Conservation (phyloP, 2,329 filamentous ascomycete species). For the Grosmannia penicillata region DNA sequence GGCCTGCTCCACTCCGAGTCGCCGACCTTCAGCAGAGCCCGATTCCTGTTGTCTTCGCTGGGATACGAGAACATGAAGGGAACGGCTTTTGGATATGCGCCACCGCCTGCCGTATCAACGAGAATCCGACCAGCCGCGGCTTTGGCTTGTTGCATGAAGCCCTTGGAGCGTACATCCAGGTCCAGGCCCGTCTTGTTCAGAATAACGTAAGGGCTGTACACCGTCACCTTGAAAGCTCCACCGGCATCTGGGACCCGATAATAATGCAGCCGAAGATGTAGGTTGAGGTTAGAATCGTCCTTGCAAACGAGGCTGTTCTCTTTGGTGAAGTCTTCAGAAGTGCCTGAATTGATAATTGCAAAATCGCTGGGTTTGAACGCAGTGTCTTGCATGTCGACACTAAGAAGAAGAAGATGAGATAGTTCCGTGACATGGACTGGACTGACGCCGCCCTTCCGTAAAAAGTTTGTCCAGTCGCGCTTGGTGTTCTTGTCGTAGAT, state of each 20-base stretch:
- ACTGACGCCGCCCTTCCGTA: conserved; percentile 90
- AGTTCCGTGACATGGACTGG: conserved; percentile 95
- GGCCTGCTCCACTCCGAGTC: conserved; percentile 94
- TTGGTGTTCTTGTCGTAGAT: conserved; percentile 98
- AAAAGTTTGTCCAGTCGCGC: conserved; percentile 97
- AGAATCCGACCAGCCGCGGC: conserved; percentile 65
- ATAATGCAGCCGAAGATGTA: conserved; percentile 82
- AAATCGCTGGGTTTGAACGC: conserved; percentile 92
- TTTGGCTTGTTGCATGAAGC: conserved; percentile 69
- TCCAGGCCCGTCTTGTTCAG: conserved; percentile 90
- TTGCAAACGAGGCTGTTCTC: conserved; percentile 70
- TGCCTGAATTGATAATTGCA: conserved; percentile 86
- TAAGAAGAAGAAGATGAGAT: conserved; percentile 82
- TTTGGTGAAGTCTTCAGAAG: conserved; percentile 73
- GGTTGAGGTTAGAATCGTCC: conserved; percentile 63
- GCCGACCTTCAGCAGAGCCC: conserved; percentile 73
- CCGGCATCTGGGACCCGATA: conserved; percentile 80
- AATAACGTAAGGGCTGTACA: conserved; percentile 90
- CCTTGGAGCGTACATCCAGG: conserved; percentile 77
- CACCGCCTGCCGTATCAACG: conserved; percentile 25
- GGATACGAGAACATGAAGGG: conserved; percentile 96
- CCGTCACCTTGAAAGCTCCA: conserved; percentile 87
- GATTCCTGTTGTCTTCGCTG: conserved; percentile 79
- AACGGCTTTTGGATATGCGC: conserved; percentile 51
- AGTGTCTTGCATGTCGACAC: conserved; percentile 92